A percentile compares a stretch with the other conserved stretches of the same genome.
Conservation (phyloP, 2,329 filamentous ascomycete species). For the Tricladium varicosporioides region DNA sequence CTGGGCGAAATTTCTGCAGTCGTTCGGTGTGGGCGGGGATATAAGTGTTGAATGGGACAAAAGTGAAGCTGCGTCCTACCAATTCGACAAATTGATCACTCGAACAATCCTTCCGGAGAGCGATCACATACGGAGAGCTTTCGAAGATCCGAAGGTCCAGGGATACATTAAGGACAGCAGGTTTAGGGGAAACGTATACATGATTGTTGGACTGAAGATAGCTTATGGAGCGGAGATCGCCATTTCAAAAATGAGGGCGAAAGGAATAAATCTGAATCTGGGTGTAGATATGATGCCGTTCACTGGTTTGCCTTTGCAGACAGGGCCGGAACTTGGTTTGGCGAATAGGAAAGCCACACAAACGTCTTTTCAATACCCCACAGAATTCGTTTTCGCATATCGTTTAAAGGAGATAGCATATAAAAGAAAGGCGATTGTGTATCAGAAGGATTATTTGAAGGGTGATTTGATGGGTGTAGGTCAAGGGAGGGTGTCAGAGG, state of each 20-base stretch:
- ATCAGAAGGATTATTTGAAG: constrained; percentile 11
- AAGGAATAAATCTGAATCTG: constrained; percentile 14
- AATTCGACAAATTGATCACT: constrained; percentile 11
- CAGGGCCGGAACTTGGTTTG: constrained; percentile 10
- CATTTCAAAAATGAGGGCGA: constrained; percentile 2
- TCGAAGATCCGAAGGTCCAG: constrained; percentile 7
- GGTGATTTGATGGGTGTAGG: constrained; percentile 11
- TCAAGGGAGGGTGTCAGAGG: neutral
- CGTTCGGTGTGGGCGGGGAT: constrained; percentile 6
- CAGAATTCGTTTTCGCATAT: constrained; percentile 19
- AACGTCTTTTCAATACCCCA: constrained; percentile 3
- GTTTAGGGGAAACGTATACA: constrained; percentile 12
- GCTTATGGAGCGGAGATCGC: constrained; percentile 12
- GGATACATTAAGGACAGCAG: constrained; percentile 5
- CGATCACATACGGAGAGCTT: constrained; percentile 3
- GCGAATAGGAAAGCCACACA: neutral
- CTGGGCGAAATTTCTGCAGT: constrained; percentile 11
- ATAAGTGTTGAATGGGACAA: constrained; percentile 9
- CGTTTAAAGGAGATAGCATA: constrained; percentile 15
- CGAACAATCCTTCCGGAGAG: constrained; percentile 2
- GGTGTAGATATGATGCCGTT: constrained; percentile 7
- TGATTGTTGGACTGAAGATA: constrained; percentile 19
- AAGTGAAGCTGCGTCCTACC: neutral
- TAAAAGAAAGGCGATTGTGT: constrained; percentile 1
- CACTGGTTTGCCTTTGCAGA: constrained; percentile 10